A percentile compares a stretch with the other conserved stretches of the same genome.
Evolutionary conservation across 345 rosid species (phyloP).

Genomic region (Boechera retrofracta): DNA sequence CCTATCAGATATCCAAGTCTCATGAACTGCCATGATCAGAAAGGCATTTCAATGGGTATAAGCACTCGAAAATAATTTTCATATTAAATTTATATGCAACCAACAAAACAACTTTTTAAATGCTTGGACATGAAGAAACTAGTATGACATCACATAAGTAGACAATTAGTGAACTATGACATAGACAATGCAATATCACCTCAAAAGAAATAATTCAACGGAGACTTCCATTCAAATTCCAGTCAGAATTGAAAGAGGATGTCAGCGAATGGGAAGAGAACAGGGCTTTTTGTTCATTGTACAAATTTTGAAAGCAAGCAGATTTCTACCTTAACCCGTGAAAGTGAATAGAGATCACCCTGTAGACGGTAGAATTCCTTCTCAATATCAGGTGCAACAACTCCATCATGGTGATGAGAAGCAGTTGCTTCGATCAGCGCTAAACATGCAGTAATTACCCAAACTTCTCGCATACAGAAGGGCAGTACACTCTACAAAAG

Average conservation of each 20-base stretch:
- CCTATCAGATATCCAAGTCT: slow-evolving; percentile 95
- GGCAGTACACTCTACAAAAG: slow-evolving; percentile 61
- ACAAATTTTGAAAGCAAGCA: slow-evolving; percentile 20
- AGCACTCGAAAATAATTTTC: slow-evolving; percentile 15
- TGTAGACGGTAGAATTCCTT: slow-evolving; percentile 91
- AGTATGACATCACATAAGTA: slow-evolving; percentile 21
- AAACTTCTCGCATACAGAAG: slow-evolving; percentile 89
- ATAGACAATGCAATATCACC: slow-evolving; percentile 29
- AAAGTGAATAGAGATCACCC: slow-evolving; percentile 94
- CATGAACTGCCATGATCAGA: slow-evolving; percentile 76
- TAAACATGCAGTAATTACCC: slow-evolving; percentile 93
- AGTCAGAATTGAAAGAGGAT: slow-evolving; percentile 8
- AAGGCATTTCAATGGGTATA: slow-evolving; percentile 36
- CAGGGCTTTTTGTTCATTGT: slow-evolving; percentile 19
- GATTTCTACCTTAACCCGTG: slow-evolving; percentile 79
- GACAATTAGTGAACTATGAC: slow-evolving; percentile 6
- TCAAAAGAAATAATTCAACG: slow-evolving; percentile 1
- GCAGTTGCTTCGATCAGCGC: slow-evolving; percentile 72
- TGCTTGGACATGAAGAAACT: slow-evolving; percentile 15
- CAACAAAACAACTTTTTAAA: slow-evolving; percentile 14
- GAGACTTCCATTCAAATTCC: neutral
- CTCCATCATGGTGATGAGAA: slow-evolving; percentile 71
- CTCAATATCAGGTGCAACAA: slow-evolving; percentile 71
- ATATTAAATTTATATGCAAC: slow-evolving; percentile 14
- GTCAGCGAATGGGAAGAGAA: slow-evolving; percentile 14